phyloP scores from a whole-genome alignment of 169 alveolate species.

The Theileria sp. region DNA sequence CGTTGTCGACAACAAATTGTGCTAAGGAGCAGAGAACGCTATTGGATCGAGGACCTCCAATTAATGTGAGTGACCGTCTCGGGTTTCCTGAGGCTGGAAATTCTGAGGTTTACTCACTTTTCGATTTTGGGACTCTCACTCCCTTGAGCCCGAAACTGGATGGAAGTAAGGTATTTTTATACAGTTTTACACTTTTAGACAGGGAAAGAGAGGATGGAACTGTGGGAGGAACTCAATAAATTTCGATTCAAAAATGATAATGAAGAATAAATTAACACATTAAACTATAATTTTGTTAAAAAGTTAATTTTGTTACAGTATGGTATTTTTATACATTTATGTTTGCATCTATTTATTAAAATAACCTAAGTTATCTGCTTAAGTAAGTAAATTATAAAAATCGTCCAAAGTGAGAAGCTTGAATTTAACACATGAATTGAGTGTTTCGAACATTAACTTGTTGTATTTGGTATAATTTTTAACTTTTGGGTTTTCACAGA shows the following conservation, averaged over 20 bases:
- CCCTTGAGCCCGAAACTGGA: conserved; percentile 55
- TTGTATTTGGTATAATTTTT: no score
- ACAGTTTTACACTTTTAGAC: conserved; percentile 18
- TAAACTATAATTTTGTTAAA: neutral
- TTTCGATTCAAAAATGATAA: conserved; percentile 44
- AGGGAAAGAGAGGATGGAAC: conserved; percentile 55
- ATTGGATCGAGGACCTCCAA: conserved; percentile 66
- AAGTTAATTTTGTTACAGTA: neutral
- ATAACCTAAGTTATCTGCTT: no score
- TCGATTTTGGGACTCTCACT: conserved; percentile 12
- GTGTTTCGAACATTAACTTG: no score
- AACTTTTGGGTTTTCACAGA: no score
- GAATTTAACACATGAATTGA: no score
- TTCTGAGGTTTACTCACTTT: conserved; percentile 51
- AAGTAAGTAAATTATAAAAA: no score
- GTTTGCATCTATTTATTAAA: no score
- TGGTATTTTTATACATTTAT: neutral
- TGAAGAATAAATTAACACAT: conserved; percentile 34
- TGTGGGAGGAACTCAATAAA: conserved; percentile 58
- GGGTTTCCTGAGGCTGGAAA: conserved; percentile 59
- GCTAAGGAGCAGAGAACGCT: conserved; percentile 67
- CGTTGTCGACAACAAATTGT: conserved; percentile 52
- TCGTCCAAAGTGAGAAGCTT: no score
- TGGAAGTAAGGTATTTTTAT: conserved; percentile 60
- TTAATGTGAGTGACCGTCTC: conserved; percentile 46